phyloP scores from a whole-genome alignment of 352 stramenopile genomes.

The Pythium rishiriense region DNA sequence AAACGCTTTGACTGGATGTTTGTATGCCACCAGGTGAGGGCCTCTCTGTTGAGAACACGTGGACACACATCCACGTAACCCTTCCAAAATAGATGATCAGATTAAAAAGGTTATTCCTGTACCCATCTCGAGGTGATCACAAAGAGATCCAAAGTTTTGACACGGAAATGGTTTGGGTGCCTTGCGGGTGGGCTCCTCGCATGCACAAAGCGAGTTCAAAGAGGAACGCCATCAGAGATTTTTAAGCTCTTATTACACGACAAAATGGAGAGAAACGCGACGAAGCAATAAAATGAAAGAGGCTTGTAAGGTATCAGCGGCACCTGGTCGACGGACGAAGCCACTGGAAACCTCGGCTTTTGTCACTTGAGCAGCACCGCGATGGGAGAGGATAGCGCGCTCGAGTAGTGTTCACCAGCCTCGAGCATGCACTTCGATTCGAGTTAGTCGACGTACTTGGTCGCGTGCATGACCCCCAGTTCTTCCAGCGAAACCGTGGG shows the following conservation, averaged over 20 bases:
- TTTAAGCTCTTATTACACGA: conserved; percentile 24
- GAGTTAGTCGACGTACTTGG: conserved; percentile 79
- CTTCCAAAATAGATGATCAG: conserved; percentile 20
- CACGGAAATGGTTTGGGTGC: too few species aligned
- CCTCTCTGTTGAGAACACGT: conserved; percentile 30
- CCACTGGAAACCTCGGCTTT: not conserved
- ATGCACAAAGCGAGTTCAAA: too few species aligned
- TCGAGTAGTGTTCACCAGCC: not conserved
- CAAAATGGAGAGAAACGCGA: conserved; percentile 16
- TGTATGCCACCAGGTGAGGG: conserved; percentile 24
- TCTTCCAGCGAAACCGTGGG: conserved; percentile 64
- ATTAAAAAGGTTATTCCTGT: conserved; percentile 4
- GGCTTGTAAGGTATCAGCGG: conserved; percentile 2
- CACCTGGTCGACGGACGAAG: not conserved
- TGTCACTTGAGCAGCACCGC: not conserved
- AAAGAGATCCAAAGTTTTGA: too few species aligned
- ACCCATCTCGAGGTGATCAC: too few species aligned
- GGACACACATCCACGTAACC: conserved; percentile 20
- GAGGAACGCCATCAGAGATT: not conserved
- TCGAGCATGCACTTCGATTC: not conserved
- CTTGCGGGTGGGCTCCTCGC: too few species aligned
- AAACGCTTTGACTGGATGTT: conserved; percentile 37
- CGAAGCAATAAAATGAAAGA: conserved; percentile 15
- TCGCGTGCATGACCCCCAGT: conserved; percentile 80
- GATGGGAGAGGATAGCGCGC: not conserved